Evolutionary conservation across 371 early-diverging fungal genomes (phyloP), one percentile per base, ranked within the genome.

Genomic region (Mucor piriformis): DNA sequence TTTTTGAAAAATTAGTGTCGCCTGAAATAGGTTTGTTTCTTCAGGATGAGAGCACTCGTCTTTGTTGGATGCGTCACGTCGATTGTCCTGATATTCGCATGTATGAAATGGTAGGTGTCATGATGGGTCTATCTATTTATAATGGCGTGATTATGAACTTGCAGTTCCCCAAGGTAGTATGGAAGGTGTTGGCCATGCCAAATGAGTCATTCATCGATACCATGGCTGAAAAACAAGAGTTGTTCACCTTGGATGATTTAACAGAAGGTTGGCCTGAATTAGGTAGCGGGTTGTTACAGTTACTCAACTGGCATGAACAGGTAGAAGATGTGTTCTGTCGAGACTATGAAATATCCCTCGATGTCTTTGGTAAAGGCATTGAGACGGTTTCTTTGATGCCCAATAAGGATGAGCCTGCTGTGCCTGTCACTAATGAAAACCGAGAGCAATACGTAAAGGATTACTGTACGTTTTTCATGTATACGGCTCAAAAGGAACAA

Each of bases 71-170:
- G 58, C 94, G 92, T 54, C 87, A 90, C 20, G 83, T 86, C 0
- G 27, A 51, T 6, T 56, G 56, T 5, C 55, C 38, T 13, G 76
- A 76, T 54, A 21, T 64, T 1, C 64, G 74, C 2, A 82, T 82
- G 73, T 98, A 90, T 72, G 94, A 92, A 56, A 79, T 99, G 72
- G 88, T 93, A 3, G 99, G 99, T 18, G 86, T 92, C 1, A 82
- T 99, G 64, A 88, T 96, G 55, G 99, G 97, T 0, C 72, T 97
- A 35, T 94, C 96, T 25, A 89, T 99, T 5, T 95, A 95, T 77
- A 95, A 99, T 70, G 90, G 91, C 46, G 92, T 88, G 18, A 91
- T 93, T 55, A 77, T 99, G 46, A 95, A 95, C 64, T 72, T 96
- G 12, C 93, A 91, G 27, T 87, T 99, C 50, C 94, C 98, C 1